Conservation (phyloP, 192 early-diverging fungal species). For the Pilobolus umbonatus region DNA sequence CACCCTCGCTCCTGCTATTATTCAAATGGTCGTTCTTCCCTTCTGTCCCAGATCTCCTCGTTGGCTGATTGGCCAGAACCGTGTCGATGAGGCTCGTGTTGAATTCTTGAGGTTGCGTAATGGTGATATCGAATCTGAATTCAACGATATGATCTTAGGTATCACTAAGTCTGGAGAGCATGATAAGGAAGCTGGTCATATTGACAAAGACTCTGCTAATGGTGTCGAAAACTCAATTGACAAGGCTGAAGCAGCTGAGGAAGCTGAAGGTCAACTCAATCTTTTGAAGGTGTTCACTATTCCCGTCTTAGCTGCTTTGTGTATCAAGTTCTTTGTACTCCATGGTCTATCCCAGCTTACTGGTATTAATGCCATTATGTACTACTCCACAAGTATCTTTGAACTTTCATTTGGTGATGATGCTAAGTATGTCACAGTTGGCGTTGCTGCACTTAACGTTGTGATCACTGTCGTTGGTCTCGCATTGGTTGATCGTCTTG, state of each 20-base stretch:
- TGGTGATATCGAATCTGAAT: constrained; percentile 55
- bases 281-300: constrained; percentile 32
- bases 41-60: constrained; percentile 65
- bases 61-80: constrained; percentile 56
- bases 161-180: constrained; percentile 6
- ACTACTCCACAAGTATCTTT: constrained; percentile 65
- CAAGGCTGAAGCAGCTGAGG: neutral
- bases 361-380: constrained; percentile 66
- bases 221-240: neutral
- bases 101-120: constrained; percentile 56
- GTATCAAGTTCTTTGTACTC: constrained; percentile 52
- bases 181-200: constrained; percentile 4
- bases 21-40: constrained; percentile 56
- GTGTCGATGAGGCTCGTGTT: constrained; percentile 54
- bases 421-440: constrained; percentile 49
- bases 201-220: constrained; percentile 12
- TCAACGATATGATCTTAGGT: constrained; percentile 42
- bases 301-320: constrained; percentile 34
- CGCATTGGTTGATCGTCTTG: constrained; percentile 53
- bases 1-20: constrained; percentile 40
- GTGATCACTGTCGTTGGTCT: constrained; percentile 53
- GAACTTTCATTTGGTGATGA: constrained; percentile 46
- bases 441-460: constrained; percentile 56
- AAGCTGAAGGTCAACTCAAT: constrained; percentile 23
- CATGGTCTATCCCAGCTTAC: constrained; percentile 55